Evolutionary conservation across 2,329 filamentous ascomycete genomes (phyloP).

Genomic region (Sporothrix pallida): DNA sequence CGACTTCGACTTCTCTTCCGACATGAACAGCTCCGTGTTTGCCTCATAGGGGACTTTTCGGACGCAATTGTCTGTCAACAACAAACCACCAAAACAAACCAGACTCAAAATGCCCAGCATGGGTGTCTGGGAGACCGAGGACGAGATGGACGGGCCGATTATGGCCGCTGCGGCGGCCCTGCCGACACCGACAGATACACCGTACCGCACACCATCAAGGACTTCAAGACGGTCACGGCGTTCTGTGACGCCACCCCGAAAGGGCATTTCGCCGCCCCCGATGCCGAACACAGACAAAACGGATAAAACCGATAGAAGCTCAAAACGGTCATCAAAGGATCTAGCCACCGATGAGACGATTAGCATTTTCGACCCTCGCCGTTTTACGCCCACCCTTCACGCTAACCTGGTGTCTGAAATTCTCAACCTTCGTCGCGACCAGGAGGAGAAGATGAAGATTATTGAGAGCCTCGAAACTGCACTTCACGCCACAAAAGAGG

Average conservation of each 20-base stretch:
- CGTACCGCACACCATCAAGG: conserved; percentile 74
- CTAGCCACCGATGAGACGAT: conserved; percentile 70
- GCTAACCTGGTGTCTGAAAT: conserved; percentile 96
- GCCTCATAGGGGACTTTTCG: conserved; percentile 27
- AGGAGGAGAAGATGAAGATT: conserved; percentile 85
- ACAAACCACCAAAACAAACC: background rate
- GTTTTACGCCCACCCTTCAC: conserved; percentile 94
- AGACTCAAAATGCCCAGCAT: conserved; percentile 47
- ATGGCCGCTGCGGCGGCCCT: conserved; percentile 56
- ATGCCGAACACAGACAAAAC: conserved; percentile 51
- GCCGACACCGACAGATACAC: conserved; percentile 73
- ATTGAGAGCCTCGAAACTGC: conserved; percentile 84
- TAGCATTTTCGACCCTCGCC: conserved; percentile 80
- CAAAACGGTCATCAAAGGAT: conserved; percentile 63
- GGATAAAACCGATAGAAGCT: conserved; percentile 53
- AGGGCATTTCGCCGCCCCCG: conserved; percentile 65
- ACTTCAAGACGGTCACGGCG: conserved; percentile 66
- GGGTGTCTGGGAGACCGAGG: conserved; percentile 67
- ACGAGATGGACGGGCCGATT: conserved; percentile 63
- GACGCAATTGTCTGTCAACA: conserved; percentile 22
- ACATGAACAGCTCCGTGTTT: conserved; percentile 34
- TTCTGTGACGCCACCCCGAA: conserved; percentile 67
- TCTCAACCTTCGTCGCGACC: conserved; percentile 79
- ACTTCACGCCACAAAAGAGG: conserved; percentile 71
- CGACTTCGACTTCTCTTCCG: background rate